These are phyloP conservation scores for Penicillium salamii DNA, from an alignment of 495 filamentous ascomycete species.

Conservation along the genomic window DNA sequence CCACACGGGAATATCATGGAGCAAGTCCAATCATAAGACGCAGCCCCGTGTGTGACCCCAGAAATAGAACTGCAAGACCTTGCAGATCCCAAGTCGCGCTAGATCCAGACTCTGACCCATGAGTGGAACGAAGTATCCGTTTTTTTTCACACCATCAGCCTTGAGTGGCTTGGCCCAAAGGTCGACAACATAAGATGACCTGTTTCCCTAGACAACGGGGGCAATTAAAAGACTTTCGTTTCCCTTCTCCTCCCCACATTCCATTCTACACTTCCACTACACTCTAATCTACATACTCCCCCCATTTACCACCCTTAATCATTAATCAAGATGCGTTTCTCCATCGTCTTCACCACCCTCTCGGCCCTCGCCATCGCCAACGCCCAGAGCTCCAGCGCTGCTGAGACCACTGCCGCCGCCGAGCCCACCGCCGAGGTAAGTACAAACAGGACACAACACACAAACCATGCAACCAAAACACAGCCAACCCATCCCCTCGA, in stretches of 20 bases:
- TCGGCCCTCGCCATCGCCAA: slow-evolving; percentile 35
- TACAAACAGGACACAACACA: neutral
- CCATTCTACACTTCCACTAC: neutral
- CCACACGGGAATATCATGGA: neutral
- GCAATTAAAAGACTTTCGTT: slow-evolving; percentile 7
- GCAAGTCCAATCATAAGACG: no score
- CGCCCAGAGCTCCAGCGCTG: slow-evolving; percentile 19
- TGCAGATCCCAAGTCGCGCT: slow-evolving; percentile 23
- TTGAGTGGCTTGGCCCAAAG: slow-evolving; percentile 9
- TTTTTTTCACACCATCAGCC: neutral
- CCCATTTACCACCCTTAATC: slow-evolving; percentile 9
- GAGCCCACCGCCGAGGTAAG: slow-evolving; percentile 17
- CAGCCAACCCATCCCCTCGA: neutral
- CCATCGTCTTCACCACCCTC: slow-evolving; percentile 39
- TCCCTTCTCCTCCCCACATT: slow-evolving; percentile 5
- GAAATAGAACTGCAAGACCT: slow-evolving; percentile 26
- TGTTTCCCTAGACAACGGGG: slow-evolving; percentile 16
- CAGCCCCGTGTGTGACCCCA: slow-evolving; percentile 23
- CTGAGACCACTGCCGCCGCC: neutral
- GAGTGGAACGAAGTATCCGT: slow-evolving; percentile 8
- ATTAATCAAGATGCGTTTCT: slow-evolving; percentile 38
- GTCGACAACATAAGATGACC: slow-evolving; percentile 9
- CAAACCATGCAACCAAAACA: neutral
- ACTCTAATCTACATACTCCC: no score
- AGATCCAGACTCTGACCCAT: slow-evolving; percentile 3